phyloP scores from a whole-genome alignment of 345 rosid species.

The Citrus sp. region DNA sequence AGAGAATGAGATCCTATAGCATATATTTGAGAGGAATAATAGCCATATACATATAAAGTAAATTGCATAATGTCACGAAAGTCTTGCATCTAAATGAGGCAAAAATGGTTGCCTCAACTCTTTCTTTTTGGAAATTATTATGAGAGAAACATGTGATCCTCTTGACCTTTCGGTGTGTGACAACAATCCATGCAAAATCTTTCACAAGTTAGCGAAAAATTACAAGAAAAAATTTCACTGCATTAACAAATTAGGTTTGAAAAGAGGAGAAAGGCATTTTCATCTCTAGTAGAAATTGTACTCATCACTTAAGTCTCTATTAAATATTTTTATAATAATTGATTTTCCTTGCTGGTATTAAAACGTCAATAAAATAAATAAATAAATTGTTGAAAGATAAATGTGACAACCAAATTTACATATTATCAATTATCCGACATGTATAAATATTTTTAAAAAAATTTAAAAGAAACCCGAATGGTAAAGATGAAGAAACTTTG shows the following conservation, averaged over 20 bases:
- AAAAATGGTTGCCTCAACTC: slow-evolving; percentile 16
- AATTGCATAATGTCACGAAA: slow-evolving; percentile 39
- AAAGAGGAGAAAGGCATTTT: neutral
- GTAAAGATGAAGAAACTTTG: too few species aligned
- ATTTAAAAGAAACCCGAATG: neutral
- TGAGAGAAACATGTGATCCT: slow-evolving; percentile 39
- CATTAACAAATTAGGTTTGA: neutral
- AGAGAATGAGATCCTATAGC: neutral
- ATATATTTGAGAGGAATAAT: neutral
- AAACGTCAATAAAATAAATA: too few species aligned
- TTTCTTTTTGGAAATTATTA: slow-evolving; percentile 22
- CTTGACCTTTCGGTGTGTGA: slow-evolving; percentile 40
- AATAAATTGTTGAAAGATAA: neutral
- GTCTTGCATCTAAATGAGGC: slow-evolving; percentile 37
- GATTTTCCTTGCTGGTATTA: neutral
- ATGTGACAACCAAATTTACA: neutral
- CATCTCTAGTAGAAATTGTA: too few species aligned
- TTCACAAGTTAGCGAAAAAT: slow-evolving; percentile 19
- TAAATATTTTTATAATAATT: too few species aligned
- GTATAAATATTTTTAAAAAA: neutral
- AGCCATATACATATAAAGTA: slow-evolving; percentile 3
- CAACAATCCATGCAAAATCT: slow-evolving; percentile 11
- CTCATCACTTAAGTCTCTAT: neutral
- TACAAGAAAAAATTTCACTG: neutral
- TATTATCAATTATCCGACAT: too few species aligned